Conservation (phyloP, 768 basidiomycete genomes). For the Trametes cingulata region DNA sequence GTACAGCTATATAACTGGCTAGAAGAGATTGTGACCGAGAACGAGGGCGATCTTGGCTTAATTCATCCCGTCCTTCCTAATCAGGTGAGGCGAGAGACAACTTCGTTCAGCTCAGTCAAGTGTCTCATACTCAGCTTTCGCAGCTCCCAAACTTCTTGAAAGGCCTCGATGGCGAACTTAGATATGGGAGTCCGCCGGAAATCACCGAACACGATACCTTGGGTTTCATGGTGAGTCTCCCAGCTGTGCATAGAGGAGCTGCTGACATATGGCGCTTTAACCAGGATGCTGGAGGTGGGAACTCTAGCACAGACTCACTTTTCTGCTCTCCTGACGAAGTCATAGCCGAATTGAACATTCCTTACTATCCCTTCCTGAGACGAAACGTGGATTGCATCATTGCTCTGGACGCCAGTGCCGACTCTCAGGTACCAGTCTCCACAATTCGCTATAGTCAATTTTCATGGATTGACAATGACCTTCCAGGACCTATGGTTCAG, state of each 20-base stretch:
- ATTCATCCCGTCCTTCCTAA: constrained; percentile 30
- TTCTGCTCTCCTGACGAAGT: neutral
- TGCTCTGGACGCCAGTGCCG: constrained; percentile 31
- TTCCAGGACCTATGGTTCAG: constrained; percentile 31
- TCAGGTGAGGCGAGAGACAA: too few species aligned
- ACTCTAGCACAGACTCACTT: neutral
- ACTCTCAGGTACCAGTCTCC: constrained; percentile 23
- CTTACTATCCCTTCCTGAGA: constrained; percentile 29
- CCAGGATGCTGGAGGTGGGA: constrained; percentile 31
- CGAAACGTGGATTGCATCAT: constrained; percentile 31
- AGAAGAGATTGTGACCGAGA: constrained; percentile 28
- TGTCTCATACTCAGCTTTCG: neutral
- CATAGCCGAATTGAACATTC: constrained; percentile 30
- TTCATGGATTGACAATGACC: neutral
- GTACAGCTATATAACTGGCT: constrained; percentile 29
- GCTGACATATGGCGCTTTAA: neutral
- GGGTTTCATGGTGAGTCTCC: constrained; percentile 27
- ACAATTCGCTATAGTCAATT: neutral
- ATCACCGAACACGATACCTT: constrained; percentile 26
- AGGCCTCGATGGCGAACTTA: constrained; percentile 27
- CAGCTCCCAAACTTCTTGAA: constrained; percentile 31
- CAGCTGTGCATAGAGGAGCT: neutral
- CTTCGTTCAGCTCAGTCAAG: too few species aligned
- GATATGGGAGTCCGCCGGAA: constrained; percentile 24
- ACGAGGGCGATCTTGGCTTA: constrained; percentile 27